Base-by-base conservation (phyloP, 441 rosid species). In the Adansonia gregorii region DNA sequence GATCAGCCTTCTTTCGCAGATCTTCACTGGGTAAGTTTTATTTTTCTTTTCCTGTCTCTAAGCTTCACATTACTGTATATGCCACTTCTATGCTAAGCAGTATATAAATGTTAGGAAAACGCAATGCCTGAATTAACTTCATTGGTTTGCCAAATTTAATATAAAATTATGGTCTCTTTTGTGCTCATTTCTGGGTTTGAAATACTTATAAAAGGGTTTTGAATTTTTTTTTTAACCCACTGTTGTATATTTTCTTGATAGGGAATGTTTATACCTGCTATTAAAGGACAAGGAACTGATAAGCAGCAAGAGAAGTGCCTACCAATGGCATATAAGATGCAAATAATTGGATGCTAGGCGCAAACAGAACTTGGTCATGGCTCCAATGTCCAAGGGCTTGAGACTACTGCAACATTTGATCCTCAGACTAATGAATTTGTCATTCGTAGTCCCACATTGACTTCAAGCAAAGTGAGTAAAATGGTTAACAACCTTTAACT, bases 291-390 rank as follows among this genome's bases (percentile, higher is more conserved):
- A 80, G 98, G 99, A 8, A 94, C 97, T 14, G 97, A 89, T 8
- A 96, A 94, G 90, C 98, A 95, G 86, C 98, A 94, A 58, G 76
- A 89, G 85, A 91, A 94, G 80, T 95, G 98, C 98, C 81, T 95
- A 80, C 85, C 98, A 5, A 80, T 92, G 88, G 99, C 99, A n/a
- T 80, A 78, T 83, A 94, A 84, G 89, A 92, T 95, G 99, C 94
- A 95, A 83, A 95, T 95, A 81, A 91, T 95, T 79, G 98, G 99
- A 55, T 91, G 97, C 83, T 95, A 95, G 89, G 98, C 98, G n/a
- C 99, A 95, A 74, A 95, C 99, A 78, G 99, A 95, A 85, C 97
- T 95, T 55, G 99, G 99, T 72, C 99, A 95, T 81, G 99, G 98
- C 79, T 95, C 99, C 35, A 95, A 95, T 78, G 97, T 95, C 76